A percentile compares a stretch with the other conserved stretches of the same genome.
Evolutionary conservation across 305 asterid species (phyloP).

Genomic region (Euphrasia arctica): DNA sequence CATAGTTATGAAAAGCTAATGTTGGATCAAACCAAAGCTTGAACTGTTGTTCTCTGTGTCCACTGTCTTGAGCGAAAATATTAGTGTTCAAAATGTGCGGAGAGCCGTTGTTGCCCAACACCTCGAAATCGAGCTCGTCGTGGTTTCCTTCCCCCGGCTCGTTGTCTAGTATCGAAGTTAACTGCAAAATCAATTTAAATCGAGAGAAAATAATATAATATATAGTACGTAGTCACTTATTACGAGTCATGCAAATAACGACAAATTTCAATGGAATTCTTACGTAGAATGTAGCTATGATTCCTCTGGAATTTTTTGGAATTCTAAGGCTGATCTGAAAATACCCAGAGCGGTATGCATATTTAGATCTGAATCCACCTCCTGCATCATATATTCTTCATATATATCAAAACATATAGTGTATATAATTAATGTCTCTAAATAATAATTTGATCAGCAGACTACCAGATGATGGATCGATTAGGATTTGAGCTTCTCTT

Average conservation of each 20-base stretch:
- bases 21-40: conserved; percentile 45
- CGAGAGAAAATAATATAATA: not conserved
- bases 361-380: conserved; percentile 39
- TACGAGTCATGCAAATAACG: not conserved
- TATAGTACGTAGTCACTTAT: not conserved
- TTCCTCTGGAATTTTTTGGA: conserved; percentile 29
- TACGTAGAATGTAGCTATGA: conserved; percentile 37
- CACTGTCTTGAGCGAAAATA: conserved; percentile 32
- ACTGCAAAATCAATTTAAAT: conserved; percentile 19
- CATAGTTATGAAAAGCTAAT: conserved; percentile 25
- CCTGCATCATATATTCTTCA: conserved; percentile 24
- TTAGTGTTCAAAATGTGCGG: conserved; percentile 31
- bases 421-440: not conserved
- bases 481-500: conserved; percentile 21
- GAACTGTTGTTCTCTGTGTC: conserved; percentile 36
- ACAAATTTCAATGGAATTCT: not conserved
- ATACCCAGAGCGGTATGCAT: conserved; percentile 27
- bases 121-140: conserved; percentile 42
- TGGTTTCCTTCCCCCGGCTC: not conserved
- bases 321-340: conserved; percentile 29
- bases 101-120: conserved; percentile 31
- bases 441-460: not conserved
- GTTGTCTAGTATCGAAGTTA: conserved; percentile 21
- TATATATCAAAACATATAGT: not conserved
- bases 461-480: conserved; percentile 23